Base-by-base conservation (phyloP, 177 flowering plant species). In the Tripterygium wilfordii region DNA sequence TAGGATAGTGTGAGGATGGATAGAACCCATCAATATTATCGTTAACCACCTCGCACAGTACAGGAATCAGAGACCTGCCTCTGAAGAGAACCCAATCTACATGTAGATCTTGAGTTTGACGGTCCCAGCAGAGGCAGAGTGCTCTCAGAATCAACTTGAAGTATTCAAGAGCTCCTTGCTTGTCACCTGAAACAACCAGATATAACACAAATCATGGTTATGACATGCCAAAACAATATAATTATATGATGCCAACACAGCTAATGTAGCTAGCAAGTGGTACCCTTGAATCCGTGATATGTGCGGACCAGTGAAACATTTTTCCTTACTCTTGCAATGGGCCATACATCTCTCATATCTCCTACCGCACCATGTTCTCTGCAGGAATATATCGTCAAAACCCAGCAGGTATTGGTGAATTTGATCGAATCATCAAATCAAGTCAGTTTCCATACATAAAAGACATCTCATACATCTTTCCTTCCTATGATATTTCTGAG, bases 121-220 rank as follows among this genome's bases (percentile, higher is more conserved):
- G 87, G 66, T 92, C 98, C 98, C 98, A 92, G 69, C 98, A 92
- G 46, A 92, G 90, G 72, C 98, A 92, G 37, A 92, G 80, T n/a
- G 98, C 98, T 68, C 96, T 61, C 36, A 85, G 75, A 37, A 92
- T 69, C 74, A 92, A 56, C 66, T 88, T 92, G 45, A 88, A 49
- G 69, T 64, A 88, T 65, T 88, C 98, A 35, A 79, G 50, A 29
- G 81, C 71, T 36, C 98, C 98, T 49, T 88, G 95, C 57, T 88
- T 88, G 76, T 85, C 71, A 65, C 96, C 98, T 92, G 74, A 45
- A 4, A 23, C 2, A 8, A 24, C 1, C 24, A 9, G 19, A 36
- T 2, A 36, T 2, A 3, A 20, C 13, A 6, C 13, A 19, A 25
- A 5, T 2, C 29, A 42, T 24, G n/a, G 29, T 2, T 12, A 24